These are phyloP conservation scores for Euphorbia corollata DNA, from an alignment of 441 rosid species.

Conservation along the genomic window DNA sequence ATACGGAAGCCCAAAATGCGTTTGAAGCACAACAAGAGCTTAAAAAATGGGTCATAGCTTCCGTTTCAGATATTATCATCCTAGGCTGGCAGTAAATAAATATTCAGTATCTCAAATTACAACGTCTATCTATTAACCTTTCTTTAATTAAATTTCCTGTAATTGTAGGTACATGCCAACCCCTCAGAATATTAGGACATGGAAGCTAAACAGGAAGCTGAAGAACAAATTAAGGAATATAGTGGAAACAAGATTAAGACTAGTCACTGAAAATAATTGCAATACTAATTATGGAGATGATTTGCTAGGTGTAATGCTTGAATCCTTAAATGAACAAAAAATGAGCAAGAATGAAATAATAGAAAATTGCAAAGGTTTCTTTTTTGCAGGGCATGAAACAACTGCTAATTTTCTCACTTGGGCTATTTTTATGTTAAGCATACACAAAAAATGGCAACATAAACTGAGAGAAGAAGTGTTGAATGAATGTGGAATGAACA, in stretches of 20 bases:
- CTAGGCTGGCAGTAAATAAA: constrained; percentile 38
- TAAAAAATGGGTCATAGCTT: constrained; percentile 15
- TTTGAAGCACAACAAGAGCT: constrained; percentile 24
- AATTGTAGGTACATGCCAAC: constrained; percentile 35
- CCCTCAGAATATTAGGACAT: constrained; percentile 28
- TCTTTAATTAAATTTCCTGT: background rate
- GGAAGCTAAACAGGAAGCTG: constrained; percentile 41
- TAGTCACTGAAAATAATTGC: too few species aligned
- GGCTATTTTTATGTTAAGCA: too few species aligned
- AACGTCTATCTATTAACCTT: background rate
- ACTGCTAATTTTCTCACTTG: too few species aligned
- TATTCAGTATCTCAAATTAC: background rate
- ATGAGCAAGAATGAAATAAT: constrained; percentile 29
- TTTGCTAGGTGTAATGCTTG: constrained; percentile 40
- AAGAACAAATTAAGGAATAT: constrained; percentile 24
- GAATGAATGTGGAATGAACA: too few species aligned
- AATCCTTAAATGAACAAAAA: constrained; percentile 13
- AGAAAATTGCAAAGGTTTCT: constrained; percentile 52
- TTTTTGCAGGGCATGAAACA: constrained; percentile 19
- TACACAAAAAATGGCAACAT: too few species aligned
- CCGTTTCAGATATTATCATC: constrained; percentile 22
- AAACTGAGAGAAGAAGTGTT: too few species aligned
- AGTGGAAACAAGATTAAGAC: constrained; percentile 2
- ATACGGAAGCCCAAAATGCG: constrained; percentile 20
- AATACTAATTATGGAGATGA: constrained; percentile 39